Evolutionary conservation across 345 rosid genomes (phyloP).

Genomic region (Bretschneidera sinensis): DNA sequence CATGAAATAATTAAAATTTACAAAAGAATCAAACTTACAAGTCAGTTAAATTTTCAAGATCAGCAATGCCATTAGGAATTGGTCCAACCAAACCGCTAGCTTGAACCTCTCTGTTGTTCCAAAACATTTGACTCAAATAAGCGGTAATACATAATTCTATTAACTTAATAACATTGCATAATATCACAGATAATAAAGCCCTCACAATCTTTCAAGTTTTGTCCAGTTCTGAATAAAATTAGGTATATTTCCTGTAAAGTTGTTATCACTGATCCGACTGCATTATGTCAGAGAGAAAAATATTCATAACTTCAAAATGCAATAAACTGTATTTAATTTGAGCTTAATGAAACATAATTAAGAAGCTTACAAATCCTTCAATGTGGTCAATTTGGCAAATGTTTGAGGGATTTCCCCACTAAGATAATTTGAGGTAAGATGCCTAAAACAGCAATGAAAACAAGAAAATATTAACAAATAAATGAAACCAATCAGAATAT

Average conservation of each 20-base stretch:
- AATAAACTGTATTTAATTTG: too few relatives aligned
- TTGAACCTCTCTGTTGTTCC: slow-evolving; percentile 30
- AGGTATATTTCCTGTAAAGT: slow-evolving; percentile 48
- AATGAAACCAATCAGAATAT: slow-evolving; percentile 12
- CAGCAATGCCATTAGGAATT: slow-evolving; percentile 30
- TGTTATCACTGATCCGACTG: slow-evolving; percentile 49
- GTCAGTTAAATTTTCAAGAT: slow-evolving; percentile 19
- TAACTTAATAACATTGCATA: background rate
- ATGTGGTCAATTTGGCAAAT: slow-evolving; percentile 34
- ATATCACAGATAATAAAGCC: background rate
- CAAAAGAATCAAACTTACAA: slow-evolving; percentile 18
- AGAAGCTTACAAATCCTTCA: slow-evolving; percentile 43
- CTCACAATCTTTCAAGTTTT: slow-evolving; percentile 41
- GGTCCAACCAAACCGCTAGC: slow-evolving; percentile 59
- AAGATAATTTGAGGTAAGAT: slow-evolving; percentile 48
- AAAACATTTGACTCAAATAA: background rate
- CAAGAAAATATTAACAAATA: slow-evolving; percentile 8
- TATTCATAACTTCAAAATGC: background rate
- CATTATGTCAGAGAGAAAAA: background rate
- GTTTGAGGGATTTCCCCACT: slow-evolving; percentile 42
- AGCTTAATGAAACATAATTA: background rate
- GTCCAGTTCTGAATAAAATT: slow-evolving; percentile 53
- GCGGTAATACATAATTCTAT: background rate
- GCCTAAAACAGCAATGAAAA: slow-evolving; percentile 20
- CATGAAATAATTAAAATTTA: background rate